These are phyloP conservation scores for Juncus inflexus DNA, from an alignment of 176 grass and related monocot genomes.

Conservation along the genomic window DNA sequence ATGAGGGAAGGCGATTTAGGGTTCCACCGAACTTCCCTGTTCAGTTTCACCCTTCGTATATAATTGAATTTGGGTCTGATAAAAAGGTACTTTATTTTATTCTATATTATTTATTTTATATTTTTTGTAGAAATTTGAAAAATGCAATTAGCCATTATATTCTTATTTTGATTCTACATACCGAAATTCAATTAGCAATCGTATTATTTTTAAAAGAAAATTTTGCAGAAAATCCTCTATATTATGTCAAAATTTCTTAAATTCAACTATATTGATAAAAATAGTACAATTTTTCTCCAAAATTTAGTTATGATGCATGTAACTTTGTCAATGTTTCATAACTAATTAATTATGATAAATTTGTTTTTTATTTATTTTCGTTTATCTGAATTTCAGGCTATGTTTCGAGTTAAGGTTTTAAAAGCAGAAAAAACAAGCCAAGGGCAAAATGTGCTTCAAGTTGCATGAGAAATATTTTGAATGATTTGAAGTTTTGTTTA, in stretches of 20 bases:
- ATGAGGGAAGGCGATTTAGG: conserved; percentile 58
- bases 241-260: no score
- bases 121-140: neutral
- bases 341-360: neutral
- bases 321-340: neutral
- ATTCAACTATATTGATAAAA: neutral
- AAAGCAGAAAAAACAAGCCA: conserved; percentile 54
- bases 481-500: no score
- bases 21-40: conserved; percentile 76
- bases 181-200: no score
- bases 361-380: neutral
- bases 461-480: conserved; percentile 39
- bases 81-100: conserved; percentile 50
- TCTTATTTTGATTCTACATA: no score
- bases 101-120: neutral
- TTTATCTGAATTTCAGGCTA: conserved; percentile 33
- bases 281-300: neutral
- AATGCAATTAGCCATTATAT: no score
- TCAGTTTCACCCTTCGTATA: conserved; percentile 62
- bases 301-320: neutral
- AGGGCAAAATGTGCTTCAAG: conserved; percentile 47
- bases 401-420: conserved; percentile 81
- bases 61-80: conserved; percentile 86
- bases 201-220: neutral
- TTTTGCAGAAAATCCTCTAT: no score